Evolutionary conservation across 306 rosid species (phyloP).

Genomic region (Mimosa pudica): DNA sequence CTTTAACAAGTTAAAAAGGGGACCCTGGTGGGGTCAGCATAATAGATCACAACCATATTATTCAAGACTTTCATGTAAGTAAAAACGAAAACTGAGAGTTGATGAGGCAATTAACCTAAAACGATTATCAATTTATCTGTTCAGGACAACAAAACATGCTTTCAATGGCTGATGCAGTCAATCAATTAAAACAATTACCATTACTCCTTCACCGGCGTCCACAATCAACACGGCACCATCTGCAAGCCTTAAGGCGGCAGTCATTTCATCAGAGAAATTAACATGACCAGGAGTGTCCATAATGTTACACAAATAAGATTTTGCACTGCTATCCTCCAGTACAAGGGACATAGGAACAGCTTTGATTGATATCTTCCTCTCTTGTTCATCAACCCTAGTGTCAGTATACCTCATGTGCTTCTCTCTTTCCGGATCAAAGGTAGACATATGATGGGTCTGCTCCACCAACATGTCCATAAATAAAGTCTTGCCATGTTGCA

Average conservation of each 20-base stretch:
- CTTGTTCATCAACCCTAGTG: constrained; percentile 92
- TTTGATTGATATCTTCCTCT: constrained; percentile 88
- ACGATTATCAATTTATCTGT: neutral
- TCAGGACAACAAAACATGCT: neutral
- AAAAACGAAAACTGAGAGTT: neutral
- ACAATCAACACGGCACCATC: constrained; percentile 93
- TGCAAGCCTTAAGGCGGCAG: constrained; percentile 92
- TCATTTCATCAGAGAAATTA: constrained; percentile 96
- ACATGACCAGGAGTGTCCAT: constrained; percentile 98
- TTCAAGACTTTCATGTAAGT: neutral
- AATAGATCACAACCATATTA: neutral
- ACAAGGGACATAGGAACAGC: constrained; percentile 96
- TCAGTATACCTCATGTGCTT: constrained; percentile 87
- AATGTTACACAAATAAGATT: constrained; percentile 83
- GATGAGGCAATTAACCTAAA: neutral
- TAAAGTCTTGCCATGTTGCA: constrained; percentile 96
- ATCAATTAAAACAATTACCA: constrained; percentile 50
- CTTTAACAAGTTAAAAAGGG: too few species aligned
- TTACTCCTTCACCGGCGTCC: constrained; percentile 97
- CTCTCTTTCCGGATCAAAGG: constrained; percentile 79
- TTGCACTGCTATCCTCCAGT: constrained; percentile 83
- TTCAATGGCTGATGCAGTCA: neutral
- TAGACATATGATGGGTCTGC: constrained; percentile 95
- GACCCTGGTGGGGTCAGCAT: too few species aligned
- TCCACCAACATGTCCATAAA: constrained; percentile 98